A percentile compares a stretch with the other conserved stretches of the same genome.
These are phyloP conservation scores for Phlegmacium glaucopus DNA, from an alignment of 768 basidiomycete genomes.

Conservation along the genomic window DNA sequence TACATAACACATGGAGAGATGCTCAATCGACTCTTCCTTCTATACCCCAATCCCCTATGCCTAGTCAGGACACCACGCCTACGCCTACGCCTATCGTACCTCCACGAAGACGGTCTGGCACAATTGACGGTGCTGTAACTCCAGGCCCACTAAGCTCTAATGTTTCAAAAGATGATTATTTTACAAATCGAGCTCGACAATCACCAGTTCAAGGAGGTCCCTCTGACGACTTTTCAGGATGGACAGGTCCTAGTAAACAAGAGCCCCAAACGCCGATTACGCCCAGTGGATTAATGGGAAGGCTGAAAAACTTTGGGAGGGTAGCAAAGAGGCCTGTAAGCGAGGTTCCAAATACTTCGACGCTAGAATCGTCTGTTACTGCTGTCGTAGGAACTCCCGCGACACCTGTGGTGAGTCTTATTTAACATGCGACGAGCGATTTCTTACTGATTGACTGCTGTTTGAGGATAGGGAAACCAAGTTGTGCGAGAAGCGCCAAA, in stretches of 20 bases:
- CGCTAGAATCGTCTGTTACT: slow-evolving; percentile 16
- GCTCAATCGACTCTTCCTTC: slow-evolving; percentile 22
- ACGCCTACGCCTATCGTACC: slow-evolving; percentile 16
- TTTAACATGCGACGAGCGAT: neutral
- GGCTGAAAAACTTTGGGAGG: slow-evolving; percentile 69
- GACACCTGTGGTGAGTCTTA: slow-evolving; percentile 23
- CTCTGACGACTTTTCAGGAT: slow-evolving; percentile 52
- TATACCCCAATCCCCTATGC: slow-evolving; percentile 45
- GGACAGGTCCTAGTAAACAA: slow-evolving; percentile 27
- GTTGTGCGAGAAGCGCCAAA: slow-evolving; percentile 27
- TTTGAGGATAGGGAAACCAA: slow-evolving; percentile 15
- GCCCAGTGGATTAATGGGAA: slow-evolving; percentile 72
- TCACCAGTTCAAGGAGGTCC: slow-evolving; percentile 40
- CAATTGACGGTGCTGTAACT: slow-evolving; percentile 31
- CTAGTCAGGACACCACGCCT: slow-evolving; percentile 26
- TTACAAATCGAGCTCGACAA: slow-evolving; percentile 42
- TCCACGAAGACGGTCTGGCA: slow-evolving; percentile 39
- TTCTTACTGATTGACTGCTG: neutral
- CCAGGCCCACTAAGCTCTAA: neutral
- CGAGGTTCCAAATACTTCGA: slow-evolving; percentile 27
- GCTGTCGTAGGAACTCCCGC: slow-evolving; percentile 23
- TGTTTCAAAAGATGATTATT: slow-evolving; percentile 46
- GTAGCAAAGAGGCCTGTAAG: slow-evolving; percentile 36
- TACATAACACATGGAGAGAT: slow-evolving; percentile 28
- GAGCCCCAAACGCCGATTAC: slow-evolving; percentile 46